Evolutionary conservation across 2,329 filamentous ascomycete genomes (phyloP), one percentile per base, ranked within the genome.

Genomic region (Chrysoporthe deuterocubensis): DNA sequence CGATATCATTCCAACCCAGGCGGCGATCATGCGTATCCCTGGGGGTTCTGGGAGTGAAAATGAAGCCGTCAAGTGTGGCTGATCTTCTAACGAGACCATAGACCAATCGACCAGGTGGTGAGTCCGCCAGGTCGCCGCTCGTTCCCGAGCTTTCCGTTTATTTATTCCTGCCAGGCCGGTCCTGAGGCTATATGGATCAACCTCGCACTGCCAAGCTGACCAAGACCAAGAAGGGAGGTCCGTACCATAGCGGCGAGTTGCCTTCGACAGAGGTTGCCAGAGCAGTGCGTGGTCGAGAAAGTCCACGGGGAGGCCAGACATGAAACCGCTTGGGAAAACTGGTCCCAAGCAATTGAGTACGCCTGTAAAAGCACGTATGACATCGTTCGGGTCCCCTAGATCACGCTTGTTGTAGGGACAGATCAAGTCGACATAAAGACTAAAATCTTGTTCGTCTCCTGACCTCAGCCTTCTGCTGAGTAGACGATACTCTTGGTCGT

Each of bases 321-420:
- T 40, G 14, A 65, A 65, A 2, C 44, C 56, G 1, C 44, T 18
- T 7, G 32, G 43, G 42, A 65, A 65, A 1, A 14, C 48, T 4
- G n/a, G n/a, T 34, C 14, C n/a, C 34, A 65, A 48, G 56, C 16
- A 37, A 9, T 52, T 37, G 6, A 65, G 63, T 1, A 65, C 40
- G 44, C 63, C 56, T 4, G 54, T 32, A 8, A 65, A 65, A 1
- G 63, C 63, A 1, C 40, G 63, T 1, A 65, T n/a, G 3, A 52
- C 56, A 34, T 60, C 63, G 46, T 52, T 42, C 2, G 57, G 40
- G 18, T 42, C 26, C 8, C 43, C 40, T 13, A 65, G 44, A 8
- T 65, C 32, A 0, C 63, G 63, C 57, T 50, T 34, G 16, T 48
- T 65, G 44, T 65, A 65, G 13, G 54, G 54, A 32, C 63, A 65